Conservation (phyloP, 805 yeast species). For the Starmerella kuoi region DNA sequence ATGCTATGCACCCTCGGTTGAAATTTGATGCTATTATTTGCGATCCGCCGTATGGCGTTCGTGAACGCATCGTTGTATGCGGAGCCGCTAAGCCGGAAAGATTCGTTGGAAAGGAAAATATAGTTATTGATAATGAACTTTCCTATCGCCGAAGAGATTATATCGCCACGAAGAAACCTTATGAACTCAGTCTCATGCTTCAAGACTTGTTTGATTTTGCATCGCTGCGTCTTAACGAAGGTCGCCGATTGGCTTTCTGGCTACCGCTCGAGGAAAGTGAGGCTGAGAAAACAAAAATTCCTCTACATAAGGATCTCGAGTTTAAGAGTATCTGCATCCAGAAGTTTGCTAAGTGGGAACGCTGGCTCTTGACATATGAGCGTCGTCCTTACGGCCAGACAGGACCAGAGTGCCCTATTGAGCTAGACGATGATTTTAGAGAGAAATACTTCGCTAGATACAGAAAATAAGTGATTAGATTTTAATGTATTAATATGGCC, state of each 20-base stretch:
- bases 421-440: slow-evolving; percentile 47
- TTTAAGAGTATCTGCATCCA: slow-evolving; percentile 68
- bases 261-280: slow-evolving; percentile 95
- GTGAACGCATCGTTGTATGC: slow-evolving; percentile 88
- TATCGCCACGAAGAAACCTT: slow-evolving; percentile 86
- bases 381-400: slow-evolving; percentile 35
- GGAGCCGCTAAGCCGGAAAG: slow-evolving; percentile 62
- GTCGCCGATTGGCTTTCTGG: slow-evolving; percentile 87
- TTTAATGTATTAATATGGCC: slow-evolving; percentile 7
- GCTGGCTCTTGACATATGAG: slow-evolving; percentile 71
- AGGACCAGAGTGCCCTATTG: slow-evolving; percentile 39
- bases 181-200: slow-evolving; percentile 60
- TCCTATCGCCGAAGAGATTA: slow-evolving; percentile 72
- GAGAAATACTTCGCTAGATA: slow-evolving; percentile 67
- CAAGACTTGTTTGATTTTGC: slow-evolving; percentile 70
- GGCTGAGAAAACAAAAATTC: slow-evolving; percentile 37
- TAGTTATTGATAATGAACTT: slow-evolving; percentile 64
- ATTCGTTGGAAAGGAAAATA: slow-evolving; percentile 55
- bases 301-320: slow-evolving; percentile 63
- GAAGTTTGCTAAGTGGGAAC: slow-evolving; percentile 85
- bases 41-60: slow-evolving; percentile 96
- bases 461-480: slow-evolving; percentile 4
- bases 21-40: slow-evolving; percentile 71
- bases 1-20: slow-evolving; percentile 55
- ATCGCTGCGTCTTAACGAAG: slow-evolving; percentile 52